These are phyloP conservation scores for Dichotomopilus funicola DNA, from an alignment of 2,329 filamentous ascomycete genomes.

Conservation along the genomic window DNA sequence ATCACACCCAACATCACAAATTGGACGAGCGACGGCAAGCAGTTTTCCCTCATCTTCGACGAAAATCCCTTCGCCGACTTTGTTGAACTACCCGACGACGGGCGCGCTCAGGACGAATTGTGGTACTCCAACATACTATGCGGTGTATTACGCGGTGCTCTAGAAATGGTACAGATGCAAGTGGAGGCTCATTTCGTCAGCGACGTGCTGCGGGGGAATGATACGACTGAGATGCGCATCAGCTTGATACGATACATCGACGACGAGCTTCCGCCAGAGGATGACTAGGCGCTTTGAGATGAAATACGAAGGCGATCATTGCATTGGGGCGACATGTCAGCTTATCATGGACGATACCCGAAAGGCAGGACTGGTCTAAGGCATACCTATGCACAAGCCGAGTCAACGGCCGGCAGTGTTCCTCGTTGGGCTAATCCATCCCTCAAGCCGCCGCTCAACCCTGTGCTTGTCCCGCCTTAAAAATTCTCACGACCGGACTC, in stretches of 20 bases:
- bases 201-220: slow-evolving; percentile 85
- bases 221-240: slow-evolving; percentile 95
- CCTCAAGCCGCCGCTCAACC: too few species aligned
- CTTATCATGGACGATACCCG: too few species aligned
- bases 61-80: slow-evolving; percentile 97
- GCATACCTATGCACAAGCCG: too few species aligned
- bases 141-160: slow-evolving; percentile 78
- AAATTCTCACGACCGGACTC: too few species aligned
- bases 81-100: slow-evolving; percentile 94
- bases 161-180: slow-evolving; percentile 99
- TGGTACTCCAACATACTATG: slow-evolving; percentile 99
- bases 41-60: slow-evolving; percentile 93
- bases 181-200: slow-evolving; percentile 95
- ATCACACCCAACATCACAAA: slow-evolving; percentile 89
- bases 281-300: slow-evolving; percentile 59
- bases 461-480: too few species aligned
- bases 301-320: background rate
- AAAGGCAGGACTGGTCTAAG: too few species aligned
- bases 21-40: slow-evolving; percentile 93
- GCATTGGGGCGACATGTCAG: slow-evolving; percentile 18
- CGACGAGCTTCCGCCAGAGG: slow-evolving; percentile 93
- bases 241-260: slow-evolving; percentile 91
- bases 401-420: too few species aligned
- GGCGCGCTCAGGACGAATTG: slow-evolving; percentile 87
- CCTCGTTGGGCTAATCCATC: too few species aligned